These are phyloP conservation scores for Phytopythium aichiense DNA, from an alignment of 352 stramenopile species.

Conservation along the genomic window DNA sequence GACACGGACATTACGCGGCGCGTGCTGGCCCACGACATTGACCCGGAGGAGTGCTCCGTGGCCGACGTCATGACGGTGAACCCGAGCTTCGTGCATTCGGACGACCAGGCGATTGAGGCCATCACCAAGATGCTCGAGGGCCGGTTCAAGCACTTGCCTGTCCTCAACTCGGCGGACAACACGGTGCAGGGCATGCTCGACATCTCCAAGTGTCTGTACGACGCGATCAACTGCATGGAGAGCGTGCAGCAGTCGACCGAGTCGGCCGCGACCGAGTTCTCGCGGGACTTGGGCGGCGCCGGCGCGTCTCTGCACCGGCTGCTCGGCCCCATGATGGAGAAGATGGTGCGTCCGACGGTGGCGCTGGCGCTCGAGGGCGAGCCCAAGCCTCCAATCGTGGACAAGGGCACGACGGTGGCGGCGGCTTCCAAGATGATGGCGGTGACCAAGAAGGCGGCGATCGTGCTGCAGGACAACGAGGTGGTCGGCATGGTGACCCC, in stretches of 20 bases:
- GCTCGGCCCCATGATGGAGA: constrained; percentile 85
- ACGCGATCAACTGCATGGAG: constrained; percentile 85
- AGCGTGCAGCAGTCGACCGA: constrained; percentile 85
- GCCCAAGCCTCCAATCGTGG: constrained; percentile 71
- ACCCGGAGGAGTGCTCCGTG: constrained; percentile 75
- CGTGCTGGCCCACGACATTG: constrained; percentile 76
- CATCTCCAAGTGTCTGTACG: constrained; percentile 88
- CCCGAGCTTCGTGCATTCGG: constrained; percentile 71
- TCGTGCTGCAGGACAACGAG: constrained; percentile 68
- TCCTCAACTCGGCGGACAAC: constrained; percentile 57
- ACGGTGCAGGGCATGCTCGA: constrained; percentile 84
- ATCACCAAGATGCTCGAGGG: constrained; percentile 89
- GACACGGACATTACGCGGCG: constrained; percentile 85
- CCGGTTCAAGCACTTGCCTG: constrained; percentile 84
- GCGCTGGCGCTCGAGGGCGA: constrained; percentile 78
- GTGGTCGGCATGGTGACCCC: constrained; percentile 84
- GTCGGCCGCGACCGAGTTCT: constrained; percentile 73
- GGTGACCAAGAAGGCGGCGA: constrained; percentile 78
- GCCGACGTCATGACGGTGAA: constrained; percentile 83
- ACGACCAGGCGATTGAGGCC: constrained; percentile 80
- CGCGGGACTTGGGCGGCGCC: constrained; percentile 54
- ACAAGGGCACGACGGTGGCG: constrained; percentile 63
- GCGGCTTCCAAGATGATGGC: constrained; percentile 84
- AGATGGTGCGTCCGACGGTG: constrained; percentile 86
- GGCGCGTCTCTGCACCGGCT: constrained; percentile 68